These are phyloP conservation scores for Chloris gayana DNA, from an alignment of 176 grass and related monocot species.

Conservation along the genomic window DNA sequence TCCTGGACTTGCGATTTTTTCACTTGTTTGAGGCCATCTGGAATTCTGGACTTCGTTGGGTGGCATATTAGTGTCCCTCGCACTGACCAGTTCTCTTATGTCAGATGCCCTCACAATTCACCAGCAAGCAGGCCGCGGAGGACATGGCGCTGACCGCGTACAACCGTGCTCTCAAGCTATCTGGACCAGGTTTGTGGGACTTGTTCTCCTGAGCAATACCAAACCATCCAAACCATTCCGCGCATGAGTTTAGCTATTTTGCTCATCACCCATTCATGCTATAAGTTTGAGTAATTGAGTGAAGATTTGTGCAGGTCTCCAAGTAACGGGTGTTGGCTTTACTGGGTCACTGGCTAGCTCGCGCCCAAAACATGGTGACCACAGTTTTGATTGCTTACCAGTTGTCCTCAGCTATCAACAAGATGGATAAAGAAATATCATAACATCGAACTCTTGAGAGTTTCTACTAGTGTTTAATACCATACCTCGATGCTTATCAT, in stretches of 20 bases:
- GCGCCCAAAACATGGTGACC: slow-evolving; percentile 78
- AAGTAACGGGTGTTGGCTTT: slow-evolving; percentile 89
- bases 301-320: slow-evolving; percentile 43
- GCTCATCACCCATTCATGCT: background rate
- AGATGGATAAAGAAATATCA: background rate
- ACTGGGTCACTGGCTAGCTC: slow-evolving; percentile 84
- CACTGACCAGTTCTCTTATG: slow-evolving; percentile 27
- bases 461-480: background rate
- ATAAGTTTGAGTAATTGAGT: slow-evolving; percentile 2
- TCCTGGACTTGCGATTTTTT: background rate
- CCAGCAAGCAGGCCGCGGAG: slow-evolving; percentile 74
- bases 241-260: background rate
- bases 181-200: slow-evolving; percentile 61
- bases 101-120: slow-evolving; percentile 83
- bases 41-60: background rate
- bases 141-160: slow-evolving; percentile 83
- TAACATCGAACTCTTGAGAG: background rate
- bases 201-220: background rate
- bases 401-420: background rate
- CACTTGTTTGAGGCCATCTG: no score
- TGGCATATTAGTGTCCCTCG: background rate
- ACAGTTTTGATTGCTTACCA: slow-evolving; percentile 53
- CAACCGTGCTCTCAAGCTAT: slow-evolving; percentile 89
- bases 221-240: background rate
- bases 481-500: background rate